Conservation (phyloP, 2,329 filamentous ascomycete species). For the Fusarium euwallaceae region DNA sequence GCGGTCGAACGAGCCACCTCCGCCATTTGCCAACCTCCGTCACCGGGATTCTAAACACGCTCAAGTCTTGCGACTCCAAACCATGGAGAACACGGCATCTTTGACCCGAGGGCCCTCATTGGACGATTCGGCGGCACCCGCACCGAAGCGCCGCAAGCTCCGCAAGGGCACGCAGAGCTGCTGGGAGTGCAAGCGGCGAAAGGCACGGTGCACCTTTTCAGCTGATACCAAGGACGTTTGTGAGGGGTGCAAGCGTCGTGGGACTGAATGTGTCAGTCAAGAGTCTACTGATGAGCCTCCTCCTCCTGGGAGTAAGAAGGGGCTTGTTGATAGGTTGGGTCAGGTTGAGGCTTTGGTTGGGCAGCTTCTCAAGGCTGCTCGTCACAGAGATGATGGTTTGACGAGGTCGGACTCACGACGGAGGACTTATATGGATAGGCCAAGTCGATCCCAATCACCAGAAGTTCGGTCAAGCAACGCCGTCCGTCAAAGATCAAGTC, state of each 20-base stretch:
- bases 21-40: background rate
- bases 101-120: constrained; percentile 2
- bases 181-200: constrained; percentile 71
- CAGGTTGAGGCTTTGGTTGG: constrained; percentile 54
- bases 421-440: background rate
- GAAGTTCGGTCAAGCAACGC: background rate
- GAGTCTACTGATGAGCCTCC: constrained; percentile 56
- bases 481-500: background rate
- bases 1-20: constrained; percentile 27
- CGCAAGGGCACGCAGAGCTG: constrained; percentile 70
- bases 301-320: constrained; percentile 25
- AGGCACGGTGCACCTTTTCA: constrained; percentile 63
- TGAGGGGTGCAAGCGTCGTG: constrained; percentile 59
- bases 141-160: constrained; percentile 47
- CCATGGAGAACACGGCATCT: constrained; percentile 22
- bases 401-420: background rate
- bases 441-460: background rate
- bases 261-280: constrained; percentile 61
- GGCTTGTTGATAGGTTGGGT: constrained; percentile 48
- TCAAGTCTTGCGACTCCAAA: background rate
- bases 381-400: background rate
- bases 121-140: constrained; percentile 12
- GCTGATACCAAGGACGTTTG: constrained; percentile 55
- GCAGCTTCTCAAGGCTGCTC: constrained; percentile 40
- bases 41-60: background rate